A percentile compares a stretch with the other conserved stretches of the same genome.
Evolutionary conservation across 768 basidiomycete genomes (phyloP).

Genomic region (Panellus pusillus): DNA sequence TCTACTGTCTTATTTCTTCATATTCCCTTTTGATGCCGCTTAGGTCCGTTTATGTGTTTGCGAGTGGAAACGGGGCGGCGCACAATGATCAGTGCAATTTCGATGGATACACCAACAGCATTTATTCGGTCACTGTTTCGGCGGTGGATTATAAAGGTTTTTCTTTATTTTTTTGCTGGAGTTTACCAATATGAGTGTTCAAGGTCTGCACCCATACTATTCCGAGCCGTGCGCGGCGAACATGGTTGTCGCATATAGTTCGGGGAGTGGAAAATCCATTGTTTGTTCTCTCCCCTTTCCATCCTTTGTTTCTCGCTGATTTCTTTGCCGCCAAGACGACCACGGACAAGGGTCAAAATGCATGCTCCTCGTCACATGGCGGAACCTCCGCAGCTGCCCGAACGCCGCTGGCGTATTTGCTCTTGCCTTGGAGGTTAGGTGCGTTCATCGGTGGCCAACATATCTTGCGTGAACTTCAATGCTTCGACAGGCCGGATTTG

Average conservation of each 20-base stretch:
- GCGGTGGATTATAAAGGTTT: constrained; percentile 82
- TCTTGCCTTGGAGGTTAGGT: constrained; percentile 87
- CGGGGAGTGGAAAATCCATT: constrained; percentile 90
- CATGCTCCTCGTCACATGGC: constrained; percentile 82
- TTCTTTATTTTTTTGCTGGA: background rate
- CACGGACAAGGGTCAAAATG: constrained; percentile 85
- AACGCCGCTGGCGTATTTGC: constrained; percentile 94
- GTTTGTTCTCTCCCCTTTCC: constrained; percentile 47
- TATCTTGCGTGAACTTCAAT: constrained; percentile 5
- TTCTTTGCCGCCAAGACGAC: constrained; percentile 64
- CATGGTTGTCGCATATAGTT: constrained; percentile 94
- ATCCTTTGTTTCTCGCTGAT: constrained; percentile 17
- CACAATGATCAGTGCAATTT: constrained; percentile 98
- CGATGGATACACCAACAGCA: constrained; percentile 98
- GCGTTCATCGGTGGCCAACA: constrained; percentile 17
- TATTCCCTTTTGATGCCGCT: no score
- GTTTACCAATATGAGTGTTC: no score
- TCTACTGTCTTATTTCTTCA: no score
- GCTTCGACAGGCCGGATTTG: constrained; percentile 72
- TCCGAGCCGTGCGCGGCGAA: constrained; percentile 98
- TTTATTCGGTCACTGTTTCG: constrained; percentile 95
- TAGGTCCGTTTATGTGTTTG: constrained; percentile 72
- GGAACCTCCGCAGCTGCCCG: constrained; percentile 97
- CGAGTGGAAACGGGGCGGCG: constrained; percentile 92
- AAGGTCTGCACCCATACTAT: constrained; percentile 82